Evolutionary conservation across 306 rosid species (phyloP).

Genomic region (Rubus parviflorus): DNA sequence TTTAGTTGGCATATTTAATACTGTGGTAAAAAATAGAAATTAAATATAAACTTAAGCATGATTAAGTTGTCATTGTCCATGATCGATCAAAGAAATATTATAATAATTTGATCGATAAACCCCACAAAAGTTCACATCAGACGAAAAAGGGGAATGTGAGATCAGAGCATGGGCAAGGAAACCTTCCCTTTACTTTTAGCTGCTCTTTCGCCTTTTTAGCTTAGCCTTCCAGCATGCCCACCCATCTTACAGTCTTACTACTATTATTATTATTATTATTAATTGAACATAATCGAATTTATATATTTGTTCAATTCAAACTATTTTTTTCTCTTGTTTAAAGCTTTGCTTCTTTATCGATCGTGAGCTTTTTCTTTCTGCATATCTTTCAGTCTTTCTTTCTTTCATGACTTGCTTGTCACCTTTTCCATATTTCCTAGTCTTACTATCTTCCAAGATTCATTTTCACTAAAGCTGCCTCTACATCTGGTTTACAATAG

Average conservation of each 20-base stretch:
- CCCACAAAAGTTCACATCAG: conserved; percentile 72
- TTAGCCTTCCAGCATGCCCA: conserved; percentile 29
- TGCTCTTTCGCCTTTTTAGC: conserved; percentile 21
- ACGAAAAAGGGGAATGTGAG: conserved; percentile 59
- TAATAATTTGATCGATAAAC: conserved; percentile 34
- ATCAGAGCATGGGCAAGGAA: conserved; percentile 60
- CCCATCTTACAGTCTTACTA: neutral
- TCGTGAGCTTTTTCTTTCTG: neutral
- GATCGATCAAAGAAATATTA: neutral
- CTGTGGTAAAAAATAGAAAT: no score
- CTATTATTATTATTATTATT: neutral
- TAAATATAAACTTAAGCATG: neutral
- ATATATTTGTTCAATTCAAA: neutral
- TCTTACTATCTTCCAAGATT: conserved; percentile 38
- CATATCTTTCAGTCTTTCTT: neutral
- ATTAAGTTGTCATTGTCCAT: conserved; percentile 30
- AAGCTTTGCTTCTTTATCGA: neutral
- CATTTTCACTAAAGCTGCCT: conserved; percentile 44
- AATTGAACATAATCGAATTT: no score
- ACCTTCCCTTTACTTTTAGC: conserved; percentile 34
- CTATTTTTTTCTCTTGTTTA: neutral
- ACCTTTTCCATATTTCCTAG: conserved; percentile 33
- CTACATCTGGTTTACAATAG: conserved; percentile 25
- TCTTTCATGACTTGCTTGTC: conserved; percentile 24
- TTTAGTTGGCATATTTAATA: no score